A percentile compares a stretch with the other conserved stretches of the same genome.
These are phyloP conservation scores for Zymoseptoria tritici DNA, from an alignment of 2,329 filamentous ascomycete genomes.

Conservation along the genomic window DNA sequence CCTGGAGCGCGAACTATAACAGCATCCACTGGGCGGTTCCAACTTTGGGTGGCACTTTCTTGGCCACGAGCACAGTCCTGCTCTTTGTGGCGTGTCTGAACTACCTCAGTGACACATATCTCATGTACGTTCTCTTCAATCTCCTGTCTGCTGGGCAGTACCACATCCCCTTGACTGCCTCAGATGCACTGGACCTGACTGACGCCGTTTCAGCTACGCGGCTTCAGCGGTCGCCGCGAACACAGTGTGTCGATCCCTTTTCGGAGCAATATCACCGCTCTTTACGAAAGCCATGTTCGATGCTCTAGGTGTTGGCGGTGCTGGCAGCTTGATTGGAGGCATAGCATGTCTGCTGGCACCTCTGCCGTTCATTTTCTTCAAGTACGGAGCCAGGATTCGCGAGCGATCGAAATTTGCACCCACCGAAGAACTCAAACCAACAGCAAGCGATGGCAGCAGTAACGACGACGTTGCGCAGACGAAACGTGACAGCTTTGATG, in stretches of 20 bases:
- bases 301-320: constrained; percentile 26
- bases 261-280: constrained; percentile 23
- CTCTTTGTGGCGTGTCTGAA: constrained; percentile 48
- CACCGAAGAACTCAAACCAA: constrained; percentile 2
- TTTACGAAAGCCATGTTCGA: constrained; percentile 20
- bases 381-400: constrained; percentile 11
- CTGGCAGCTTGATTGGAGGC: constrained; percentile 38
- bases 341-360: constrained; percentile 31
- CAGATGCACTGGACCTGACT: background rate
- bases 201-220: background rate
- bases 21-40: constrained; percentile 40
- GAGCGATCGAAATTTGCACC: constrained; percentile 12
- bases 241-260: constrained; percentile 23
- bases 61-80: constrained; percentile 35
- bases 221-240: constrained; percentile 25
- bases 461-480: background rate
- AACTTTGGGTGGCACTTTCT: constrained; percentile 37
- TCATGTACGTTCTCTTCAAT: constrained; percentile 25
- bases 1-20: constrained; percentile 33
- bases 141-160: background rate
- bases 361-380: constrained; percentile 23
- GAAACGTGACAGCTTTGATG: constrained; percentile 3
- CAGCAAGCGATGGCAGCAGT: background rate
- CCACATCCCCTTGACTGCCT: background rate
- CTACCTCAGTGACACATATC: constrained; percentile 45